These are phyloP conservation scores for Apiosordaria backusii DNA, from an alignment of 495 filamentous ascomycete genomes.

Conservation along the genomic window DNA sequence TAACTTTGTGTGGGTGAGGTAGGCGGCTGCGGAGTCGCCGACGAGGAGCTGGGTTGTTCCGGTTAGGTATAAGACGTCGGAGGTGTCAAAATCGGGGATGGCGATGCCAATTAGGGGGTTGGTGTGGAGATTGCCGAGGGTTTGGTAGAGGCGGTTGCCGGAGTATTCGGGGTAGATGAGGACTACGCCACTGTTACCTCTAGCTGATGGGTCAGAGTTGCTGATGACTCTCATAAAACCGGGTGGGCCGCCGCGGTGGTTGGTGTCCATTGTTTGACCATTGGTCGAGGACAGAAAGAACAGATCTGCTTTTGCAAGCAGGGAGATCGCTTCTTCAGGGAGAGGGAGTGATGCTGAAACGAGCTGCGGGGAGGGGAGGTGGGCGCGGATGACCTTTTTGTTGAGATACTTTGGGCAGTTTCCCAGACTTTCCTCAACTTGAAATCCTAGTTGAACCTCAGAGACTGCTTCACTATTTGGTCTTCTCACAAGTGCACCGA, in stretches of 20 bases:
- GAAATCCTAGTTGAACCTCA: slow-evolving; percentile 62
- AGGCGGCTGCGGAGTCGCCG: slow-evolving; percentile 52
- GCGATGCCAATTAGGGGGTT: slow-evolving; percentile 61
- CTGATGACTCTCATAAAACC: slow-evolving; percentile 67
- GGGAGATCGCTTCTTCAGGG: slow-evolving; percentile 48
- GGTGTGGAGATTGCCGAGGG: slow-evolving; percentile 67
- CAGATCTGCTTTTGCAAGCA: slow-evolving; percentile 64
- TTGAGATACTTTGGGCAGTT: slow-evolving; percentile 88
- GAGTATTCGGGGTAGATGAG: slow-evolving; percentile 77
- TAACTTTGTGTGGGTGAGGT: slow-evolving; percentile 67
- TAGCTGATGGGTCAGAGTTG: slow-evolving; percentile 36
- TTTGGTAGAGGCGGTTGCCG: slow-evolving; percentile 79
- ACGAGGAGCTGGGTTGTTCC: slow-evolving; percentile 61
- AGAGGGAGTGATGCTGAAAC: slow-evolving; percentile 42
- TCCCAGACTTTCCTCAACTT: slow-evolving; percentile 65
- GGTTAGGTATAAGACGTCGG: slow-evolving; percentile 66
- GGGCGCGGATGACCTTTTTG: slow-evolving; percentile 58
- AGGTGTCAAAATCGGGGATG: slow-evolving; percentile 68
- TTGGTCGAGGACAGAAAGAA: slow-evolving; percentile 71
- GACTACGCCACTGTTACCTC: slow-evolving; percentile 33
- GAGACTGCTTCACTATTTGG: slow-evolving; percentile 32
- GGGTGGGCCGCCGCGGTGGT: slow-evolving; percentile 69
- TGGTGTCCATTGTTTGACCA: slow-evolving; percentile 76
- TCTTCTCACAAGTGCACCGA: slow-evolving; percentile 20
- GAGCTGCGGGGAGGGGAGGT: slow-evolving; percentile 50